Conservation (phyloP, 2,329 filamentous ascomycete genomes). For the Hawksworthiomyces lignivorus region DNA sequence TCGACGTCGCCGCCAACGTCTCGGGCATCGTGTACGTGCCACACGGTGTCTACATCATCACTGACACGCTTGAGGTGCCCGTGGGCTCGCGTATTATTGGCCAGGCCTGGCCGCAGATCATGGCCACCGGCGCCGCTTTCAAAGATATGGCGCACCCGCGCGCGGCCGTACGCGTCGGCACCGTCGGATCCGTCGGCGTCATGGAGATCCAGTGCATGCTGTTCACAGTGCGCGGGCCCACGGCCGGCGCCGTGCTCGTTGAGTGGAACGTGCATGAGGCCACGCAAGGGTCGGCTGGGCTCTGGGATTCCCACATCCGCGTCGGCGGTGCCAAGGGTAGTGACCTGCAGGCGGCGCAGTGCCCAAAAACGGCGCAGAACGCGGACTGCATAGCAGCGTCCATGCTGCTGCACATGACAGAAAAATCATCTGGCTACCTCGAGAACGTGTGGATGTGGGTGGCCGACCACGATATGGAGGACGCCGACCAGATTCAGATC, state of each 20-base stretch:
- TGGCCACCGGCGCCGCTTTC: too few species aligned
- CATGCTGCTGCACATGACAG: constrained; percentile 38
- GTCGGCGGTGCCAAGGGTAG: constrained; percentile 63
- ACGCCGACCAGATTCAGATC: background rate
- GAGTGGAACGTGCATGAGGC: constrained; percentile 61
- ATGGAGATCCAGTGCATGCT: constrained; percentile 65
- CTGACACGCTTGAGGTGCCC: too few species aligned
- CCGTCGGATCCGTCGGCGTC: too few species aligned
- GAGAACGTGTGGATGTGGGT: constrained; percentile 57
- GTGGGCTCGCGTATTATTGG: too few species aligned
- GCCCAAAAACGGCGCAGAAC: constrained; percentile 35
- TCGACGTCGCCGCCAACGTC: too few species aligned
- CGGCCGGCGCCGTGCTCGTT: constrained; percentile 60
- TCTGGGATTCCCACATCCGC: constrained; percentile 70
- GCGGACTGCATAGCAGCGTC: constrained; percentile 52
- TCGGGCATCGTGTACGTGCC: too few species aligned
- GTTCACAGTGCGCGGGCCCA: constrained; percentile 56
- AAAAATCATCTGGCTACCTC: constrained; percentile 32
- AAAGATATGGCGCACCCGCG: too few species aligned
- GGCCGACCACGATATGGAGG: constrained; percentile 44
- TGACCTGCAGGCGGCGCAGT: constrained; percentile 54
- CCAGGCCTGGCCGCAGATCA: too few species aligned
- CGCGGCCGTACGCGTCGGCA: too few species aligned
- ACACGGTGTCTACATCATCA: too few species aligned
- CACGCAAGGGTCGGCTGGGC: constrained; percentile 28